Base-by-base conservation (phyloP, 345 rosid genomes). In the Brassica juncea region DNA sequence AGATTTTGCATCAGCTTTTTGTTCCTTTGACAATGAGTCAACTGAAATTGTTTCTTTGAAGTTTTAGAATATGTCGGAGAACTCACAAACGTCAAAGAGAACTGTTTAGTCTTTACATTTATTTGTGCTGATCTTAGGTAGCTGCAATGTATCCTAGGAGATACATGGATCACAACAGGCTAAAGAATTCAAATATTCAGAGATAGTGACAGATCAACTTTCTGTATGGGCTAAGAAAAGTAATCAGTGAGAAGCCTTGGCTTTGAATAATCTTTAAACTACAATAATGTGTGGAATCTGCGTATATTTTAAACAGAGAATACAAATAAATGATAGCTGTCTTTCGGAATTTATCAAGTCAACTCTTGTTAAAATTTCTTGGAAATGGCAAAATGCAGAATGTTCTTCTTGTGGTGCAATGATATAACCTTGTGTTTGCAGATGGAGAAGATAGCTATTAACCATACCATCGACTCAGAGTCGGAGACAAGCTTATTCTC, bases 241-340 rank as follows among this genome's bases (percentile, higher is more conserved):
- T 47, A 28, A 71, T 6, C 39, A 15, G 21, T 16, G 37, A 71
- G 68, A 66, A 66, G 25, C 54, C 32, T 42, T 57, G 68, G 54
- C 19, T 72, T 72, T 65, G 31, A 78, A 30, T 58, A 44, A 3
- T 60, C 72, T 67, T 67, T 73, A 73, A 73, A 73, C 11, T 34
- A 47, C 78, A 68, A 23, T 73, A 78, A 79, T 67, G 15, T n/a
- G 65, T 79, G n/a, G 74, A 73, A 68, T 68, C 32, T 61, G 44
- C 19, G 32, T 44, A 72, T 15, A 5, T 39, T 16, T 64, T 9
- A 42, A 61, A 49, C 34, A 34, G 27, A 47, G 66, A 67, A 34
- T 8, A 49, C 49, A 31, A 73, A 78, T 35, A 5, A 52, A 31
- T 73, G 70, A 73, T 63, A 79, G 35, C 70, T 61, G 47, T 71